These are phyloP conservation scores for Plasmodium cynomolgi DNA, from an alignment of 169 alveolate species.

Conservation along the genomic window DNA sequence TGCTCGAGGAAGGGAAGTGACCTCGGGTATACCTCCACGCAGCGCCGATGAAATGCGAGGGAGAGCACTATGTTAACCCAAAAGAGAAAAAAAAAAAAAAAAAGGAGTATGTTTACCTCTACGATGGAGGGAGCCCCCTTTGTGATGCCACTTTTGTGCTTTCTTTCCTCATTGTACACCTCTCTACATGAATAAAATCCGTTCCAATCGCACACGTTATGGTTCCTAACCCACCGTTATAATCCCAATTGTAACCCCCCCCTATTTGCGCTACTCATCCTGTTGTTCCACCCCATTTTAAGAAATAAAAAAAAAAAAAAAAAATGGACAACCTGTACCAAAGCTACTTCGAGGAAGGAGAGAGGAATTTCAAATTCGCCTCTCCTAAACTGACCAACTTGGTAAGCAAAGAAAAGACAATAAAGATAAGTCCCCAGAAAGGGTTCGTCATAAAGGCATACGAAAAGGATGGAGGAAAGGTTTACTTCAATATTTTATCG, in stretches of 20 bases:
- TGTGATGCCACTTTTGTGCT: neutral
- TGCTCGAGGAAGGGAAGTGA: neutral
- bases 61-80: neutral
- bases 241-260: neutral
- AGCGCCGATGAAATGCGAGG: neutral
- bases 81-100: neutral
- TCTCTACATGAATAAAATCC: neutral
- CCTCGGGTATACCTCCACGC: neutral
- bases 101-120: neutral
- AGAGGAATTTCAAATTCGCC: constrained; percentile 38
- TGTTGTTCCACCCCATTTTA: neutral
- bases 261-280: neutral
- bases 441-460: constrained; percentile 76
- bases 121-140: neutral
- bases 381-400: constrained; percentile 15
- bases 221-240: neutral
- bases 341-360: neutral
- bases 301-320: neutral
- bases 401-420: constrained; percentile 27
- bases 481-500: constrained; percentile 57
- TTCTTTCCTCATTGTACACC: neutral
- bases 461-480: constrained; percentile 72
- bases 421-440: constrained; percentile 71
- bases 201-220: neutral
- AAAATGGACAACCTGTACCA: constrained; percentile 27